These are phyloP conservation scores for Serendipita sp. DNA, from an alignment of 768 basidiomycete species.

Conservation along the genomic window DNA sequence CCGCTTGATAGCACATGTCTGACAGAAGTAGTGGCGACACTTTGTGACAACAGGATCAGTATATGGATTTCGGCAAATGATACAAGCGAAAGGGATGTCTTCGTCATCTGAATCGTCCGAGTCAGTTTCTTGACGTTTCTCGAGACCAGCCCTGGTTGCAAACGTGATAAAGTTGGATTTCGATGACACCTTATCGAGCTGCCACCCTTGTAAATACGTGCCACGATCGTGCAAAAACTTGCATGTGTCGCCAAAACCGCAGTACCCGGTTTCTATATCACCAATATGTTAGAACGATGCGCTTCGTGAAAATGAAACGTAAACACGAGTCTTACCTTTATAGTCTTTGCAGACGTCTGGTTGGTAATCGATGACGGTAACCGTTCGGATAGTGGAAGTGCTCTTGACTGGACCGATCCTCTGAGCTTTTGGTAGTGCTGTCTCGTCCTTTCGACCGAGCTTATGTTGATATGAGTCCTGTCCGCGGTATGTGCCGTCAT, in stretches of 20 bases:
- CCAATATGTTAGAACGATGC: slow-evolving; percentile 1
- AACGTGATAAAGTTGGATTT: slow-evolving; percentile 5
- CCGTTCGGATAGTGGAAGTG: slow-evolving; percentile 73
- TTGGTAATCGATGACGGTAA: slow-evolving; percentile 93
- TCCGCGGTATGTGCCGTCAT: slow-evolving; percentile 71
- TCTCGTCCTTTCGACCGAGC: slow-evolving; percentile 63
- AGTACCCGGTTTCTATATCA: slow-evolving; percentile 82
- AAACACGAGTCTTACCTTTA: slow-evolving; percentile 50
- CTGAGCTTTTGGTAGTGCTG: slow-evolving; percentile 61
- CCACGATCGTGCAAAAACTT: slow-evolving; percentile 98
- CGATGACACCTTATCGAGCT: slow-evolving; percentile 64
- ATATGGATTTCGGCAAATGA: slow-evolving; percentile 88
- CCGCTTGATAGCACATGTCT: slow-evolving; percentile 86
- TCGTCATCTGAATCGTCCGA: slow-evolving; percentile 50
- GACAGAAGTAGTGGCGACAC: slow-evolving; percentile 94
- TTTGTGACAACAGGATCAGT: slow-evolving; percentile 91
- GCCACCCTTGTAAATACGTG: slow-evolving; percentile 96
- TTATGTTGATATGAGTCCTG: slow-evolving; percentile 67
- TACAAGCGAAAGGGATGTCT: slow-evolving; percentile 95
- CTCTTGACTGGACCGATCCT: slow-evolving; percentile 64
- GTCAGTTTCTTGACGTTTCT: slow-evolving; percentile 40
- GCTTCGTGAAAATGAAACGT: not conserved
- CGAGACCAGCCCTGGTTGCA: slow-evolving; percentile 14
- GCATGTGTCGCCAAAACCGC: slow-evolving; percentile 97
- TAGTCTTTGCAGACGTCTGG: slow-evolving; percentile 99